Evolutionary conservation across 768 basidiomycete genomes (phyloP), one percentile per base, ranked within the genome.

Genomic region (Epithele typhae): DNA sequence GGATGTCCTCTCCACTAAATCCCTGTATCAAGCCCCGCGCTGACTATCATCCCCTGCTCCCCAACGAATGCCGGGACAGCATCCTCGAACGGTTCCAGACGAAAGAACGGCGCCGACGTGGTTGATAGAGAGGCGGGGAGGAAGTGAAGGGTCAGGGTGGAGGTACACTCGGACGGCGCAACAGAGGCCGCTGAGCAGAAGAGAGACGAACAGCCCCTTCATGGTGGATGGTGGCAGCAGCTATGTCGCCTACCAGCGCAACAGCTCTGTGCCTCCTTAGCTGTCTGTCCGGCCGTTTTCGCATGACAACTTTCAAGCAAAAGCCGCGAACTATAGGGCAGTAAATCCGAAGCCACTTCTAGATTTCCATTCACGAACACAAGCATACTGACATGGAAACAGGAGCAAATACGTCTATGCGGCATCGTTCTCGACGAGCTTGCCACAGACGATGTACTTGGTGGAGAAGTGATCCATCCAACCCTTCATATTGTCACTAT

Each of bases 391-490:
- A n/a, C n/a, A n/a, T n/a, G n/a, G n/a, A n/a, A n/a, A n/a, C n/a
- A n/a, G n/a, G 14, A 7, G 22, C 23, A 25, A 2, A 10, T 14
- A 24, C 11, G 7, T 38, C 19, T 44, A 59, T 5, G 36, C 48
- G 2, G 58, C 78, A 54, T 80, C 79, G 59, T 88, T 90, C 68
- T 93, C 87, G 43, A 93, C 87, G 21, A 97, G 76, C 59, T 80
- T 84, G 35, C 93, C 93, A 59, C 91, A 92, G 40, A 92, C 66
- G 59, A 92, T 90, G 62, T 96, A 95, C 64, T 95, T 96, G 75
- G 81, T 84, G 33, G 82, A 77, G 67, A 97, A 96, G 63, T 95
- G 93, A 19, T 92, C 89, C 51, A 92, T 85, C 93, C 93, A 97
- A 19, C 90, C 87, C 88, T 41, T 93, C 94, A 59, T 1, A 37